Evolutionary conservation across 192 early-diverging fungal genomes (phyloP), one percentile per base, ranked within the genome.

Genomic region (Coemansia sp.): DNA sequence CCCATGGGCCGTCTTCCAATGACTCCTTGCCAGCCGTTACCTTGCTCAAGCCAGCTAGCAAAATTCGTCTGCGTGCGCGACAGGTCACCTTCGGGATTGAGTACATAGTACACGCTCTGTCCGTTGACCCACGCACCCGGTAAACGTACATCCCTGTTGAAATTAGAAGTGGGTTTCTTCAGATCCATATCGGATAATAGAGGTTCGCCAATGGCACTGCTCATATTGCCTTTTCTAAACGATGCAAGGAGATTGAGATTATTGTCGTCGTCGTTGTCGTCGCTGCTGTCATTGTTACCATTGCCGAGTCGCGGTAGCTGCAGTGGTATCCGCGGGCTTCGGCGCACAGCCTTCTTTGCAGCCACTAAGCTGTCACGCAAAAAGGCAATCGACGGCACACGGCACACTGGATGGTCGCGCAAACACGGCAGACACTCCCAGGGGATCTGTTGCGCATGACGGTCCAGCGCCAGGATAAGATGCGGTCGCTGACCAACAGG

Each of bases 11-110:
- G 59, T 1, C 76, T 55, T 0, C 87, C 87, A 36, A 86, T 70
- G 5, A 86, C 43, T 1, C 95, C 95, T 13, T 78, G 55, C 93
- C 92, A 99, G 3, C 49, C 52, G 6, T 35, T 26, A 23, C 63
- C 52, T 0, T 47, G 61, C 11, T 42, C 11, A 6, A 49, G 19
- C 19, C 42, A 65, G n/a, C 22, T 47, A 51, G 81, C 74, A 77
- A 97, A 97, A 47, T 80, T 79, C 1, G 78, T 47, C 64, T 97
- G 87, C 1, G 97, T 99, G 37, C 79, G 75, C 34, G 64, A 70
- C 50, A 99, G 64, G 57, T 99, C 94, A 14, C 84, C 86, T 18
- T 80, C 83, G 1, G 97, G 97, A 74, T 99, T 99, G 15, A 99
- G 71, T 13, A 98, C 68, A 62, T 94, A 99, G 60, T 79, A 92